Evolutionary conservation across 1,284 basidiomycete genomes (phyloP).

Genomic region (Pascua guehoae): DNA sequence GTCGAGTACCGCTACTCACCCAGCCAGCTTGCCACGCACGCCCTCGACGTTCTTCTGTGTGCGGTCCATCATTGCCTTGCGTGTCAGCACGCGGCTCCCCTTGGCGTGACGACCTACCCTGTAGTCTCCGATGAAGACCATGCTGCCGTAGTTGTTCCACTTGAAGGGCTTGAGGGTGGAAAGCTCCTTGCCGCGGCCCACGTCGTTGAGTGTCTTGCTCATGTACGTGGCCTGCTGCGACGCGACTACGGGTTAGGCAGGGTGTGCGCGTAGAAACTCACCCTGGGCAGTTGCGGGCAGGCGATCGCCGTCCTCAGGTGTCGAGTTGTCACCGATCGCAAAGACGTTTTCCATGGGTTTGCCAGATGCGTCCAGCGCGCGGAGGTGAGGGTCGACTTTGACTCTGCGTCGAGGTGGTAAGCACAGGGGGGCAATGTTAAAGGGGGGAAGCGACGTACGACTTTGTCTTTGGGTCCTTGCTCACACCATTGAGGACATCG

Average conservation of each 20-base stretch:
- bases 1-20: conserved; percentile 32
- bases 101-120: conserved; percentile 40
- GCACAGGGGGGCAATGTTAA: not conserved
- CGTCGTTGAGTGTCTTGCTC: conserved; percentile 62
- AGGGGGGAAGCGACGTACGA: conserved; percentile 51
- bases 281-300: conserved; percentile 77
- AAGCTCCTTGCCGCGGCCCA: conserved; percentile 53
- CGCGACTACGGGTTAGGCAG: conserved; percentile 57
- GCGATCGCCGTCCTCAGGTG: conserved; percentile 57
- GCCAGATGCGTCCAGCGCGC: conserved; percentile 58
- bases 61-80: conserved; percentile 70
- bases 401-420: conserved; percentile 50
- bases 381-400: conserved; percentile 61
- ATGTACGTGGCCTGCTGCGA: conserved; percentile 75
- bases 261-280: not conserved
- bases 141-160: conserved; percentile 67
- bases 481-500: conserved; percentile 57
- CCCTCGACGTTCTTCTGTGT: conserved; percentile 56
- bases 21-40: conserved; percentile 63
- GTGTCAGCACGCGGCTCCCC: not conserved
- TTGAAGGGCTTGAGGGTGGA: conserved; percentile 55
- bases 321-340: conserved; percentile 76
- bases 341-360: conserved; percentile 68
- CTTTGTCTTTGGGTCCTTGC: conserved; percentile 62
- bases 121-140: conserved; percentile 78